Evolutionary conservation across 345 rosid species (phyloP).

Genomic region (Raphanus sativus): DNA sequence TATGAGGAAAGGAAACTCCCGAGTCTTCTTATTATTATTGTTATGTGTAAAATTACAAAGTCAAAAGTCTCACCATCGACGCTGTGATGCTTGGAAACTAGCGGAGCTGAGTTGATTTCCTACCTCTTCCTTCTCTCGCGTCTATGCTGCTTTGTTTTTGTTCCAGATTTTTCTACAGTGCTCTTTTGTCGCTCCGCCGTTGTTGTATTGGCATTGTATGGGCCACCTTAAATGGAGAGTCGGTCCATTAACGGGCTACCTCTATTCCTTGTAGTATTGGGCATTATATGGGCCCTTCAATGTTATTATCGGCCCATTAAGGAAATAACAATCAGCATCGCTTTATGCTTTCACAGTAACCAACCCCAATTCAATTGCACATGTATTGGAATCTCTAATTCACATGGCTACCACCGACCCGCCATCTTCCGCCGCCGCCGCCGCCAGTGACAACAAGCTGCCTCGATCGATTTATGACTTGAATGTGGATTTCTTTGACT

Average conservation of each 20-base stretch:
- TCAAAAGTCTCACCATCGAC: conserved; percentile 26
- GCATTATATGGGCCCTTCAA: conserved; percentile 13
- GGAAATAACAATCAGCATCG: neutral
- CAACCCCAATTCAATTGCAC: neutral
- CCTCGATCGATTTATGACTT: conserved; percentile 67
- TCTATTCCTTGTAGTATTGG: neutral
- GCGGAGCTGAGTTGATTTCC: neutral
- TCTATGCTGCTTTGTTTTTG: neutral
- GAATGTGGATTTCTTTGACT: conserved; percentile 56
- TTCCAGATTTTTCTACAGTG: conserved; percentile 16
- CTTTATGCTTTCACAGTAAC: neutral
- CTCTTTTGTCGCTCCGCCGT: neutral
- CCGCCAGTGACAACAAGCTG: conserved; percentile 36
- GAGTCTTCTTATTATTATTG: neutral
- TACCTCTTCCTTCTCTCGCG: neutral
- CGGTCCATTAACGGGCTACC: neutral
- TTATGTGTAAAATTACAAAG: neutral
- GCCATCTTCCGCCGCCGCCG: conserved; percentile 15
- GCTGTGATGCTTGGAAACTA: neutral
- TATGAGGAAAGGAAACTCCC: neutral
- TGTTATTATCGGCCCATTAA: neutral
- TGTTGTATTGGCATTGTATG: conserved; percentile 7
- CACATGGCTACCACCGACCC: conserved; percentile 39
- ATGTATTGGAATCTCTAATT: neutral
- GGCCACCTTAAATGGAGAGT: neutral